These are phyloP conservation scores for Microcos paniculata DNA, from an alignment of 345 rosid genomes.

Conservation along the genomic window DNA sequence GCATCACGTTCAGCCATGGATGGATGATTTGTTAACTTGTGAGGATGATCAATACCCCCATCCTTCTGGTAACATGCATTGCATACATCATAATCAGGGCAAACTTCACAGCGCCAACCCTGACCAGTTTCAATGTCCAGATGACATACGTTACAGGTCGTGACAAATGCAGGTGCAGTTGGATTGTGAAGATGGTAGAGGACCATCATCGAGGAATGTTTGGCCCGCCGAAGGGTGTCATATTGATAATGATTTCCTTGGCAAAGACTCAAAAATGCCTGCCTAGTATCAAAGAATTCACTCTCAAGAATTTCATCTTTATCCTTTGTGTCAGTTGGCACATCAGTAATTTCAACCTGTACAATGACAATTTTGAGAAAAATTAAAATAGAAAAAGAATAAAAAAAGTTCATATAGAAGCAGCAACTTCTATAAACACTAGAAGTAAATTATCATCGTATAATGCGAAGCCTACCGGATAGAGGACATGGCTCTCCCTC, in stretches of 20 bases:
- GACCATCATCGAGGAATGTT: constrained; percentile 99
- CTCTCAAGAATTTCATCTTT: constrained; percentile 97
- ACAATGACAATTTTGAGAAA: constrained; percentile 21
- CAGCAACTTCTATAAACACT: constrained; percentile 3
- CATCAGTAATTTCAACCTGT: constrained; percentile 69
- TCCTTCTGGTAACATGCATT: constrained; percentile 83
- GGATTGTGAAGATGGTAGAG: constrained; percentile 99
- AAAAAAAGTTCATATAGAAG: constrained; percentile 9
- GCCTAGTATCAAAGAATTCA: constrained; percentile 96
- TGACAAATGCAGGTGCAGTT: constrained; percentile 96
- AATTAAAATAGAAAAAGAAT: constrained; percentile 14
- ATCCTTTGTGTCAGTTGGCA: constrained; percentile 82
- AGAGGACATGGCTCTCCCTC: constrained; percentile 71
- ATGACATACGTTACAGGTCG: constrained; percentile 80
- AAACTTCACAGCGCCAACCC: constrained; percentile 98
- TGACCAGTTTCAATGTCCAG: constrained; percentile 97
- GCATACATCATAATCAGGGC: constrained; percentile 96
- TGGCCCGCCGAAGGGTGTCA: constrained; percentile 96
- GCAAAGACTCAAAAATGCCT: constrained; percentile 97
- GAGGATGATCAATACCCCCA: constrained; percentile 84
- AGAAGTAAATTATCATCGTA: constrained; percentile 5
- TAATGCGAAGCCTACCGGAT: constrained; percentile 56
- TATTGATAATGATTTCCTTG: constrained; percentile 99
- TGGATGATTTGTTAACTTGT: constrained; percentile 90
- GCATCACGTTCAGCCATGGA: constrained; percentile 90